Evolutionary conservation across 2,329 filamentous ascomycete species (phyloP), one percentile per base, ranked within the genome.

Genomic region (Rachicladosporium sp.): DNA sequence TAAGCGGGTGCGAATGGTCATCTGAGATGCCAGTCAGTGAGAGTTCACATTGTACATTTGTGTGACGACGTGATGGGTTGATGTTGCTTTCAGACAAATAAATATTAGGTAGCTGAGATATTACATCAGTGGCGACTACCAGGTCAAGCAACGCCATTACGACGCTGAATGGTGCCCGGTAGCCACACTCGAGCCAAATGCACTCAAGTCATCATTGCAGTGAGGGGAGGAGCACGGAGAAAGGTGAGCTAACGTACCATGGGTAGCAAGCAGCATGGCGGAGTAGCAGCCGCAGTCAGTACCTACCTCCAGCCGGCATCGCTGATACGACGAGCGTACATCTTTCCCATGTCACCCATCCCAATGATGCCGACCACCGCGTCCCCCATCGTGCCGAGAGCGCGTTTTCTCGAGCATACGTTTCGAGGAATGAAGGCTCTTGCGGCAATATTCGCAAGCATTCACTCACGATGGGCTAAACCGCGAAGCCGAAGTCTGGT

Each of bases 171-270:
- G 69, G 65, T 64, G 56, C 64, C 68, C 66, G 68, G 71, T 68
- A 65, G 70, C 78, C 77, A 87, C 93, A 74, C 89, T 96, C 89
- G 86, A 96, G 89, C 89, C 89, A 96, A 96, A 96, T 96, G 89
- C 89, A 88, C 89, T 96, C 89, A 89, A 86, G 89, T 96, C 89
- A 96, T 96, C 89, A 93, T 87, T 61, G 62, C 62, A 63, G 54
- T 43, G 40, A 42, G 42, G 45, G 43, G 36, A 31, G 41, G 10
- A 30, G 31, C 31, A 43, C 37, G 37, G 43, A 35, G 36, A 35
- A 36, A 33, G 33, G 35, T 47, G 40, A 31, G 33, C 6, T 8
- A 43, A 55, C 62, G 57, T 60, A 64, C 60, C 62, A 56, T 51
- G 35, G 31, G 38, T 33, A 35, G 37, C 41, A 43, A 34, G 19